Percentiles rank a stretch among this genome's conserved stretches.
Evolutionary conservation across 2,329 filamentous ascomycete species (phyloP).

Genomic region (Trichoderma sp.): DNA sequence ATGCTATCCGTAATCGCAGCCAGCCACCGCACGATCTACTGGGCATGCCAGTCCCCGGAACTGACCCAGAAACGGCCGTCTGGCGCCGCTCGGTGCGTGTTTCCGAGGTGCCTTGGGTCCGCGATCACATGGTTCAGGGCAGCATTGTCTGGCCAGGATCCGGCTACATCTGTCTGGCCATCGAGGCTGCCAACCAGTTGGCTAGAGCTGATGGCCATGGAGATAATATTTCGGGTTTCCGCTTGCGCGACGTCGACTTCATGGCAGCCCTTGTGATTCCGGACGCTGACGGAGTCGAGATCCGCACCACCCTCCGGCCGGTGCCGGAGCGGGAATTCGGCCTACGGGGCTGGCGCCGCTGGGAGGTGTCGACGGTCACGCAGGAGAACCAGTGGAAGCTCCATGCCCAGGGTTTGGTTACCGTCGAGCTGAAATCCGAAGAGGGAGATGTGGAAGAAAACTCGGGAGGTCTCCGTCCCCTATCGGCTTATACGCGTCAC

Average conservation of each 20-base stretch:
- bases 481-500: not conserved
- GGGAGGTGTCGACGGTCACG: not conserved
- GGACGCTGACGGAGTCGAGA: not conserved
- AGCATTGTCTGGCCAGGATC: not conserved
- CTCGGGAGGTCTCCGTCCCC: not conserved
- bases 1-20: constrained; percentile 31
- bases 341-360: not conserved
- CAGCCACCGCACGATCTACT: not conserved
- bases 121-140: not conserved
- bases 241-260: not conserved
- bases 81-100: not conserved
- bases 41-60: not conserved
- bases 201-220: not conserved
- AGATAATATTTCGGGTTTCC: not conserved
- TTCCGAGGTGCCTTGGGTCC: not conserved
- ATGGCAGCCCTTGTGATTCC: not conserved
- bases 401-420: not conserved
- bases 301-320: not conserved
- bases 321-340: not conserved
- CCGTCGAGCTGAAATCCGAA: not conserved
- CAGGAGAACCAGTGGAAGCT: not conserved
- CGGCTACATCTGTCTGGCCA: constrained; percentile 11
- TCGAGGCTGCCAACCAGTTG: not conserved
- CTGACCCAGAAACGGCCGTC: not conserved
- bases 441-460: not conserved